Percentiles rank a stretch among this genome's conserved stretches.
Evolutionary conservation across 2,329 filamentous ascomycete genomes (phyloP).

Genomic region (Thelonectria olida): DNA sequence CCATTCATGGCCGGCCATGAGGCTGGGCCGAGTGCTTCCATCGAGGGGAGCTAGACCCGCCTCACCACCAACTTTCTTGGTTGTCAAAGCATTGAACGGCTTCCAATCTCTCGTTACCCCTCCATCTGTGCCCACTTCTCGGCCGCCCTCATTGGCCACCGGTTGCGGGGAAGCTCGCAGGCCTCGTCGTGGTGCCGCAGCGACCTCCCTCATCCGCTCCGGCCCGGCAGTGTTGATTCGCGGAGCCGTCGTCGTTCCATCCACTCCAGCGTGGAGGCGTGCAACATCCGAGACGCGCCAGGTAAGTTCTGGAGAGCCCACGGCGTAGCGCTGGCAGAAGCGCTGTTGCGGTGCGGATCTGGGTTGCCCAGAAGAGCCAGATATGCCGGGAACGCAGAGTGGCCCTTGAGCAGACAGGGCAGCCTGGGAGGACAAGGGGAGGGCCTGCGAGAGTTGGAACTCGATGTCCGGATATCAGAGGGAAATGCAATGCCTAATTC

Average conservation of each 20-base stretch:
- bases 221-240: conserved; percentile 36
- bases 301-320: neutral
- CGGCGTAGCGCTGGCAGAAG: too few species aligned
- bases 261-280: conserved; percentile 31
- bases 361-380: neutral
- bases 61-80: too few species aligned
- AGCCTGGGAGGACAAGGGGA: neutral
- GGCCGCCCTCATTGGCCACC: conserved; percentile 33
- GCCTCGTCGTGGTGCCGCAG: conserved; percentile 25
- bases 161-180: conserved; percentile 39
- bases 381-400: neutral
- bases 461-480: conserved; percentile 2
- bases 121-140: conserved; percentile 5
- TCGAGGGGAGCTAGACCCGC: too few species aligned
- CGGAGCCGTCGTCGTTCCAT: conserved; percentile 29
- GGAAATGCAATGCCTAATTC: neutral
- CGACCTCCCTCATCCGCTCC: conserved; percentile 23
- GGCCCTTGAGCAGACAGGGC: neutral
- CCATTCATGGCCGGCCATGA: neutral
- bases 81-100: neutral
- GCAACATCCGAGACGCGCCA: conserved; percentile 23
- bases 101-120: conserved; percentile 12
- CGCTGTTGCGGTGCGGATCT: neutral
- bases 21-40: too few species aligned
- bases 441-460: neutral